Base-by-base conservation (phyloP, 2,329 filamentous ascomycete genomes). In the Calonectria multiphialidica region DNA sequence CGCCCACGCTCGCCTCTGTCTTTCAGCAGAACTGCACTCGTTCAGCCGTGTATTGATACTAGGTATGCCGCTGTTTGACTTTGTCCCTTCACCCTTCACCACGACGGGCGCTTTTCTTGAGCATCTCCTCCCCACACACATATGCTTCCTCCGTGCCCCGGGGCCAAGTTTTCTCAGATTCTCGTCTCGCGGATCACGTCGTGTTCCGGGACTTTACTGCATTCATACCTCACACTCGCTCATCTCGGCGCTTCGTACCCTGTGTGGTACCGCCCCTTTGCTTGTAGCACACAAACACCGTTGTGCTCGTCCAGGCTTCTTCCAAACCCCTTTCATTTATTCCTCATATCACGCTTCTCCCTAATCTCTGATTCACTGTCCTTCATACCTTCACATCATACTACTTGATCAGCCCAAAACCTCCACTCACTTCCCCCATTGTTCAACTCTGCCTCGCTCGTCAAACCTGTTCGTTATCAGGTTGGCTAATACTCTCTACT, bases 241-340 rank as follows among this genome's bases (percentile, higher is more conserved):
- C 45, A 72, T 65, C 47, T 79, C 70, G 74, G 70, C 74, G 73
- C 65, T 72, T 72, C 71, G 71, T 72, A 61, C 61, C 37, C 57
- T 40, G 42, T 66, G 79, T 81, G 75, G 70, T 69, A 79, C 79
- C 70, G 70, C 55, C 72, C 73, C 68, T 79, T 73, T 65, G 37
- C 61, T 72, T 83, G 79, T 83, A 76, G 80, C 76, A 80, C 77
- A 73, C 78, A 80, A 81, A 75, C 76, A 80, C 76, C 79, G 77
- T 45, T 50, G 65, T 55, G 68, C 72, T 55, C 72, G 59, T 66
- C 64, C 55, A 68, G 68, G 59, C 71, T 70, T 71, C 71, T 61
- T 47, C 44, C 44, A 40, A 37, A 64, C 30, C 23, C 33, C 50
- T 57, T 71, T 53, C 70, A 73, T 76, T 73, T 74, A 74, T 72